Evolutionary conservation across 352 stramenopile species (phyloP), one percentile per base, ranked within the genome.

Genomic region (Pythium aristosporum): DNA sequence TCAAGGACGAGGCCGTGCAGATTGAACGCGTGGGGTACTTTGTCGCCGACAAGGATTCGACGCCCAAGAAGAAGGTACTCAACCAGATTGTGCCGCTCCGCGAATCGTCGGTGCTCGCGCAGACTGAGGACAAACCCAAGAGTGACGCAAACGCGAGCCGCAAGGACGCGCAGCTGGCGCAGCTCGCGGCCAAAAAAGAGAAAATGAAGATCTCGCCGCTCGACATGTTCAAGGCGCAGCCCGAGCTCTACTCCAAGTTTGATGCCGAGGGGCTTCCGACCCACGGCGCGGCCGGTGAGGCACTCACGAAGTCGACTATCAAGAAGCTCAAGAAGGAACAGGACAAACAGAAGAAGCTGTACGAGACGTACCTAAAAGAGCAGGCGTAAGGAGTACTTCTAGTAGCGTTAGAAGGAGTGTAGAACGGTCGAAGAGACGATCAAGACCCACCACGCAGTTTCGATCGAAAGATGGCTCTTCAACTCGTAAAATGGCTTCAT

Each of bases 1-100:
- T 87, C 25, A 55, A 57, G 43, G 65, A 81, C 43, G 87, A 87
- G 16, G 79, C 92, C 25, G 90, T 98, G 63, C 97, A 99, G 82
- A 98, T 99, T 76, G 97, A 99, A 75, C 89, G 97, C 41, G 77
- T 99, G 8, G 98, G 97, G 23, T 99, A 99, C 81, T 99, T 99
- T 81, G 94, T 98, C 36, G 80, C 92, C 10, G 98, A 99, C 77
- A 80, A 92, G 61, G 96, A 99, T 76, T 98, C 96, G 55, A 96
- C 87, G 5, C 63, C 84, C 34, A 89, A 87, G 60, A 87, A 82
- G 54, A 87, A 98, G 65, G 95, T 99, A 20, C 91, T 99, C 57
- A 99, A 99, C 78, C 91, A 98, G 64, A 98, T 97, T 36, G 96
- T 99, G 36, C 90, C 88, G 12, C 82, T 99, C 53, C 97, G 96